Percentiles rank a stretch among this genome's conserved stretches.
These are phyloP conservation scores for Penicillium sp. DNA, from an alignment of 2,329 filamentous ascomycete species.

Conservation along the genomic window DNA sequence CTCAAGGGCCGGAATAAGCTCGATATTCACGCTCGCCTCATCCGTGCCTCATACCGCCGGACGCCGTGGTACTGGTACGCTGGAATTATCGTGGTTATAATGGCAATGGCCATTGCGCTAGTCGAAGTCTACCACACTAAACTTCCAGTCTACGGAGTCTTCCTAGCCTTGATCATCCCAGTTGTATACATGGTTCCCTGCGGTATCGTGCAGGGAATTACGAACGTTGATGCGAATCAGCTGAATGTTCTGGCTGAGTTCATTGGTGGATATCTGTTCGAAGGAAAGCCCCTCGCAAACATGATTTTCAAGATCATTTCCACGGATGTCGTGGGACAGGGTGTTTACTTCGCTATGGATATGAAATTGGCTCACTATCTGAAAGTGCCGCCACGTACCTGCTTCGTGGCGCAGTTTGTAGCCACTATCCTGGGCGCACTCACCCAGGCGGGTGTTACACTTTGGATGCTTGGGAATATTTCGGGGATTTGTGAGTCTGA, in stretches of 20 bases:
- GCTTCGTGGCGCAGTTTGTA: slow-evolving; percentile 51
- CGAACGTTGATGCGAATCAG: slow-evolving; percentile 47
- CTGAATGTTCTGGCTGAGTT: slow-evolving; percentile 48
- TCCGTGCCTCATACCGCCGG: slow-evolving; percentile 38
- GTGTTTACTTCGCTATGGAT: slow-evolving; percentile 50
- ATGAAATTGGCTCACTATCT: slow-evolving; percentile 55
- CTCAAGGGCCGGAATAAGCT: slow-evolving; percentile 38
- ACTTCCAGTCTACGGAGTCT: slow-evolving; percentile 46
- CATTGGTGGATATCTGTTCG: slow-evolving; percentile 48
- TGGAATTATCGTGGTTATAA: slow-evolving; percentile 35
- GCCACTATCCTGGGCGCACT: slow-evolving; percentile 51
- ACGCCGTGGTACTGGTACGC: slow-evolving; percentile 48
- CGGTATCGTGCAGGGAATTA: slow-evolving; percentile 47
- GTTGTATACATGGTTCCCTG: slow-evolving; percentile 47
- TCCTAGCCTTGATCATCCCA: slow-evolving; percentile 45
- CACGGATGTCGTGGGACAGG: slow-evolving; percentile 47
- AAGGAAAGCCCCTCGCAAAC: slow-evolving; percentile 47
- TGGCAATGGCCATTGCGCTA: slow-evolving; percentile 32
- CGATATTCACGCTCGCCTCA: slow-evolving; percentile 46
- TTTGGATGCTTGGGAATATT: slow-evolving; percentile 45
- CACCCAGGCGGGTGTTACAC: slow-evolving; percentile 42
- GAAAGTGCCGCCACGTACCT: slow-evolving; percentile 51
- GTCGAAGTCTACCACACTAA: slow-evolving; percentile 47
- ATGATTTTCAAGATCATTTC: slow-evolving; percentile 50
- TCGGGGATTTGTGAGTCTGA: slow-evolving; percentile 43